Conservation (phyloP, 2,329 filamentous ascomycete species). For the Cadophora sp. region DNA sequence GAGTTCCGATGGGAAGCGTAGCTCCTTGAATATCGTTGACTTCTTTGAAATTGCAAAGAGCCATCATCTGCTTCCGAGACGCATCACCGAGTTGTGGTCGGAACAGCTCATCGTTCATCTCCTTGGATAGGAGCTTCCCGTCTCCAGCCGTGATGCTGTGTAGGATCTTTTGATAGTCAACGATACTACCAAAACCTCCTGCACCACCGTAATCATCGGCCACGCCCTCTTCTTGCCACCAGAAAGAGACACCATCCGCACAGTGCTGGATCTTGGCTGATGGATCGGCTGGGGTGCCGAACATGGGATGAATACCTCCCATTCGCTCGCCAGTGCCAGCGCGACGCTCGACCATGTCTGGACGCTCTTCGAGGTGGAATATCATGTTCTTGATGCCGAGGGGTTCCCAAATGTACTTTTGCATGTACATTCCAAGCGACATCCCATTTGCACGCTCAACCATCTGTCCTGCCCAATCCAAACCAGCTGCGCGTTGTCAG, state of each 20-base stretch:
- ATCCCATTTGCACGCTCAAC: slow-evolving; percentile 50
- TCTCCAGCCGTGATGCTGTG: slow-evolving; percentile 57
- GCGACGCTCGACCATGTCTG: background rate
- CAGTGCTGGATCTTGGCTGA: slow-evolving; percentile 25
- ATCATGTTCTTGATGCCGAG: slow-evolving; percentile 29
- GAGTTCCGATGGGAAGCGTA: slow-evolving; percentile 14
- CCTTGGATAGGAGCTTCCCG: slow-evolving; percentile 52
- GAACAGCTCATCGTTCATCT: slow-evolving; percentile 55
- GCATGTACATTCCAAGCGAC: slow-evolving; percentile 34
- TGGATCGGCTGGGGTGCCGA: slow-evolving; percentile 27
- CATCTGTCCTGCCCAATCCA: slow-evolving; percentile 55
- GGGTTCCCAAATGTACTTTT: slow-evolving; percentile 31
- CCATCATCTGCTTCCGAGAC: slow-evolving; percentile 40
- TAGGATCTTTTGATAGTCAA: slow-evolving; percentile 53
- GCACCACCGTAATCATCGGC: slow-evolving; percentile 46
- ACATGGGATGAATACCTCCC: slow-evolving; percentile 7
- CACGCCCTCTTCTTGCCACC: slow-evolving; percentile 1
- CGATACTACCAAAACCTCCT: slow-evolving; percentile 47
- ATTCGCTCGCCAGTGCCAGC: background rate
- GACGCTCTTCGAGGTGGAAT: background rate
- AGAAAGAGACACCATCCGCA: slow-evolving; percentile 11
- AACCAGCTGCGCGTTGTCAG: background rate
- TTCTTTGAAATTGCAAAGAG: slow-evolving; percentile 21
- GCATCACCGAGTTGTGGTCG: slow-evolving; percentile 50
- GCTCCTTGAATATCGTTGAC: slow-evolving; percentile 34